A percentile compares a stretch with the other conserved stretches of the same genome.
phyloP scores from a whole-genome alignment of 2,329 filamentous ascomycete species.

The Clarireedia paspali region DNA sequence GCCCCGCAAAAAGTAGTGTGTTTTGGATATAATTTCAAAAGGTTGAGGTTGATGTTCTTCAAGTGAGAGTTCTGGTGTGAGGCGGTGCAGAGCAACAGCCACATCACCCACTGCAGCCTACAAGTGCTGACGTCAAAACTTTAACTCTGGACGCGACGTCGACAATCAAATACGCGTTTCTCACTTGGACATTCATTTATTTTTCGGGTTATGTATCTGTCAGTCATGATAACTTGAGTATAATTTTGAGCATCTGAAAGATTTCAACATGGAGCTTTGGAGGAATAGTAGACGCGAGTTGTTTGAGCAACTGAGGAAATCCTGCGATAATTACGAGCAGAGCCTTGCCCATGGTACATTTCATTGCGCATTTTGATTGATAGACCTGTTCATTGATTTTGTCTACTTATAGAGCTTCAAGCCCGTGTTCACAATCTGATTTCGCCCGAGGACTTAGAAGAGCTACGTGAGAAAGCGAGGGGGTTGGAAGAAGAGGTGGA shows the following conservation, averaged over 20 bases:
- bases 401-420: background rate
- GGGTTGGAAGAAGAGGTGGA: background rate
- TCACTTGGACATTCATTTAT: background rate
- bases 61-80: too few relatives aligned
- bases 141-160: too few relatives aligned
- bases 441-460: background rate
- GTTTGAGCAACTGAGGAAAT: slow-evolving; percentile 17
- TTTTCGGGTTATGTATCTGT: background rate
- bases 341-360: slow-evolving; percentile 19
- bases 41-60: too few relatives aligned
- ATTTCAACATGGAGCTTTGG: slow-evolving; percentile 23
- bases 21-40: too few relatives aligned
- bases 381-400: background rate
- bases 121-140: too few relatives aligned
- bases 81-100: too few relatives aligned
- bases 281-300: slow-evolving; percentile 18
- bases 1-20: too few relatives aligned
- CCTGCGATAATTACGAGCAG: slow-evolving; percentile 19
- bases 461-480: background rate
- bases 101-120: too few relatives aligned
- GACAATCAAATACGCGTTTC: too few relatives aligned
- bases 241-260: background rate
- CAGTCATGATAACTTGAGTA: background rate
- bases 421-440: background rate
- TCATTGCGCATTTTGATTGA: background rate